A percentile compares a stretch with the other conserved stretches of the same genome.
phyloP scores from a whole-genome alignment of 1,139 yeast species.

The Yamadazyma blattariae region DNA sequence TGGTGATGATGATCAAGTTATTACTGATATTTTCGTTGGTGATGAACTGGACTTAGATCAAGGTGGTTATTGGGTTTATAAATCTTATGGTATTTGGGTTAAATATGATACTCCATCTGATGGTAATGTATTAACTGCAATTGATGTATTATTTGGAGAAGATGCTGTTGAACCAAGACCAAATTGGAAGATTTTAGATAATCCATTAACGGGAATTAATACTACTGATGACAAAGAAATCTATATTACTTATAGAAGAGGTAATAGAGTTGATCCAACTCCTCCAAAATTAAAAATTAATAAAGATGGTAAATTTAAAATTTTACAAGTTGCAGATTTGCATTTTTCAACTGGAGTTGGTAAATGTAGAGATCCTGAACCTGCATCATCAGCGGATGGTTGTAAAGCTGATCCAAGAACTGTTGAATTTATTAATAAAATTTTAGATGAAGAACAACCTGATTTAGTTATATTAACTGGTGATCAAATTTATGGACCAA shows the following conservation, averaged over 20 bases:
- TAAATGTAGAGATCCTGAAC: constrained; percentile 67
- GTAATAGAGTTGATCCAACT: constrained; percentile 51
- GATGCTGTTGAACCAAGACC: constrained; percentile 78
- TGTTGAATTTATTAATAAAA: constrained; percentile 52
- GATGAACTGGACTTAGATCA: constrained; percentile 39
- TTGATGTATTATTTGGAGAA: constrained; percentile 70
- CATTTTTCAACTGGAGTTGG: constrained; percentile 78
- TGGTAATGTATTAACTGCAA: constrained; percentile 36
- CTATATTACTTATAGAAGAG: constrained; percentile 26
- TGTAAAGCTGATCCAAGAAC: constrained; percentile 81
- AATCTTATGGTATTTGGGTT: constrained; percentile 32
- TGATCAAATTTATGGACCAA: constrained; percentile 74
- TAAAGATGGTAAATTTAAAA: constrained; percentile 56
- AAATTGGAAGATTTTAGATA: constrained; percentile 48
- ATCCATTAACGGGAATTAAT: constrained; percentile 13
- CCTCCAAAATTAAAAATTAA: constrained; percentile 24
- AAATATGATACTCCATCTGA: constrained; percentile 26
- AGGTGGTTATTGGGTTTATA: constrained; percentile 41
- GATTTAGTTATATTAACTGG: constrained; percentile 84
- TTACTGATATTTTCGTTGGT: constrained; percentile 20
- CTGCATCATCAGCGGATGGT: constrained; percentile 33
- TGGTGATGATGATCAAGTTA: constrained; percentile 9
- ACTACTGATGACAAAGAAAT: constrained; percentile 4
- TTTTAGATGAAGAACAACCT: constrained; percentile 71
- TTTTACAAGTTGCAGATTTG: constrained; percentile 82